These are phyloP conservation scores for Pseudocercospora eumusae DNA, from an alignment of 2,329 filamentous ascomycete genomes.

Conservation along the genomic window DNA sequence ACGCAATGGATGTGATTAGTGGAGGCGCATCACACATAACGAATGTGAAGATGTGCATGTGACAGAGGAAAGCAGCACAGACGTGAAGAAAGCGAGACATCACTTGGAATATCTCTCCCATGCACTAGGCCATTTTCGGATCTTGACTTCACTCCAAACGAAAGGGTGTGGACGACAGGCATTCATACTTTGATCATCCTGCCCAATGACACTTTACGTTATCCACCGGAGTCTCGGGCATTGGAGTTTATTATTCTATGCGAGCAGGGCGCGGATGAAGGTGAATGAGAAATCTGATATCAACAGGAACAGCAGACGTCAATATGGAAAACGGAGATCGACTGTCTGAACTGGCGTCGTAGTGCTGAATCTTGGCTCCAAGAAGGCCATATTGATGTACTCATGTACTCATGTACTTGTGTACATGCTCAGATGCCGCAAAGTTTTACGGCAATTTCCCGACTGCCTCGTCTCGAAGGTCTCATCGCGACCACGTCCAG, in stretches of 20 bases:
- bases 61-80: background rate
- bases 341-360: background rate
- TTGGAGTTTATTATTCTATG: background rate
- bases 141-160: background rate
- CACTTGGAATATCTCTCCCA: background rate
- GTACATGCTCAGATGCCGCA: no score
- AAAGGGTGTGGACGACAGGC: background rate
- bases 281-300: background rate
- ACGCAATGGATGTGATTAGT: background rate
- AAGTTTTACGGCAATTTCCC: background rate
- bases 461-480: background rate
- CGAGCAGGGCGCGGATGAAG: background rate
- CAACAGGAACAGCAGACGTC: background rate
- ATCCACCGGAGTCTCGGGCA: no score
- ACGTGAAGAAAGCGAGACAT: background rate
- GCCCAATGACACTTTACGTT: background rate
- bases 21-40: no score
- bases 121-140: background rate
- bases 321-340: background rate
- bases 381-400: background rate
- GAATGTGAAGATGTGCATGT: no score
- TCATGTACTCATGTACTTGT: background rate
- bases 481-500: background rate
- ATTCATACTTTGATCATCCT: background rate
- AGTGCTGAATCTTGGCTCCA: background rate